Evolutionary conservation across 129 eudicot species (phyloP).

Genomic region (Calendula officinalis): DNA sequence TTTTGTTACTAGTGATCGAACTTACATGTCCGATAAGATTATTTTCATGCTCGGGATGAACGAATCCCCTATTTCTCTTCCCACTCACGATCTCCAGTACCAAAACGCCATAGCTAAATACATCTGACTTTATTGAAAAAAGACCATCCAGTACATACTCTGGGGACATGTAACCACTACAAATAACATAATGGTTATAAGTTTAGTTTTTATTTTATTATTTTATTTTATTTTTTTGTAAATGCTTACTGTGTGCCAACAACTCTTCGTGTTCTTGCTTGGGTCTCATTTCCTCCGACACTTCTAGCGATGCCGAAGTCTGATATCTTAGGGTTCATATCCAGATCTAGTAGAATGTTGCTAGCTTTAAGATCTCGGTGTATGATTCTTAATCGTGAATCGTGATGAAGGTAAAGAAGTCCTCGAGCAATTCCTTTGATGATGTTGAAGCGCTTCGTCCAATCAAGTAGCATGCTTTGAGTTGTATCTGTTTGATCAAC

Average conservation of each 20-base stretch:
- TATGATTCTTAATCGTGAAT: slow-evolving; percentile 36
- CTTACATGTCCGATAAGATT: slow-evolving; percentile 35
- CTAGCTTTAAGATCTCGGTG: slow-evolving; percentile 47
- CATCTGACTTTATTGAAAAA: slow-evolving; percentile 32
- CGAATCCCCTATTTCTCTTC: slow-evolving; percentile 28
- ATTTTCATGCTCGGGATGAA: slow-evolving; percentile 17
- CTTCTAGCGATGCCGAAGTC: slow-evolving; percentile 48
- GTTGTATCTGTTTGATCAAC: not conserved
- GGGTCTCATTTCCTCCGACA: slow-evolving; percentile 31
- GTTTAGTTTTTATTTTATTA: no score
- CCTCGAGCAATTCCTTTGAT: slow-evolving; percentile 44
- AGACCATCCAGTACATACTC: slow-evolving; percentile 30
- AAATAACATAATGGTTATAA: not conserved
- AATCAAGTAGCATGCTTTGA: slow-evolving; percentile 17
- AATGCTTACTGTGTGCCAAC: slow-evolving; percentile 31
- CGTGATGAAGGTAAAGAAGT: slow-evolving; percentile 40
- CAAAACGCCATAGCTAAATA: slow-evolving; percentile 31
- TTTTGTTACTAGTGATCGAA: not conserved
- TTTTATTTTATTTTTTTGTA: no score
- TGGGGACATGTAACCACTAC: slow-evolving; percentile 34
- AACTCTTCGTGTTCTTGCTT: slow-evolving; percentile 35
- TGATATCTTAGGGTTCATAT: slow-evolving; percentile 45
- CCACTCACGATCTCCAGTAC: slow-evolving; percentile 35
- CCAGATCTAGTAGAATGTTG: slow-evolving; percentile 33
- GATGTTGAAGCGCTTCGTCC: slow-evolving; percentile 34